phyloP scores from a whole-genome alignment of 129 eudicot species.

The Flaveria sonorensis region DNA sequence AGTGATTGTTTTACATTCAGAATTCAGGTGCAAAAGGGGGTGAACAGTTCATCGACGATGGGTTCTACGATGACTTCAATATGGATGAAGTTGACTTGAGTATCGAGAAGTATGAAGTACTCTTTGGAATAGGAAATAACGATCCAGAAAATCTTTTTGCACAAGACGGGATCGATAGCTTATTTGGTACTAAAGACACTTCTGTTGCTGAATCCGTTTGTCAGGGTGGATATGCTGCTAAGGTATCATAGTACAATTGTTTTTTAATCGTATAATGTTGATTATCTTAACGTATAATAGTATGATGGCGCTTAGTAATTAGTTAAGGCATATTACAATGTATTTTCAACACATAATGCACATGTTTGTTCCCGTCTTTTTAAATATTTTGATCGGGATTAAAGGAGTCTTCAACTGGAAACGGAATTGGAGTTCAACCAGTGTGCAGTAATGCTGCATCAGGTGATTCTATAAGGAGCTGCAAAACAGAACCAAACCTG shows the following conservation, averaged over 20 bases:
- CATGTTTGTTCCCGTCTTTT: not conserved
- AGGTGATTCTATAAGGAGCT: slow-evolving; percentile 74
- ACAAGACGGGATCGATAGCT: slow-evolving; percentile 68
- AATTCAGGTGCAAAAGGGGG: slow-evolving; percentile 46
- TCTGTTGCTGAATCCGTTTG: slow-evolving; percentile 16
- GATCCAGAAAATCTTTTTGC: slow-evolving; percentile 72
- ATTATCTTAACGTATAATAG: not conserved
- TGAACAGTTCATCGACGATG: slow-evolving; percentile 47
- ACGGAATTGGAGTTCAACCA: slow-evolving; percentile 46
- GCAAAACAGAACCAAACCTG: slow-evolving; percentile 72
- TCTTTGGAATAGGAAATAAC: slow-evolving; percentile 62
- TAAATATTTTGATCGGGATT: not conserved
- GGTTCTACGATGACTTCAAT: slow-evolving; percentile 56
- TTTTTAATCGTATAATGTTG: not conserved
- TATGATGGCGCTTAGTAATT: not conserved
- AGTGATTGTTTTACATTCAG: slow-evolving; percentile 37
- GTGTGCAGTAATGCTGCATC: slow-evolving; percentile 83
- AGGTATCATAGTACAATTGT: slow-evolving; percentile 45
- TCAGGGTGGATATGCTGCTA: slow-evolving; percentile 32
- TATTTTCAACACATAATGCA: not conserved
- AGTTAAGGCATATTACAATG: not conserved
- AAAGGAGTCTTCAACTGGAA: slow-evolving; percentile 61
- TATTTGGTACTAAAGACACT: slow-evolving; percentile 54
- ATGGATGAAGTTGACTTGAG: slow-evolving; percentile 80
- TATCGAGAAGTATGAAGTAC: slow-evolving; percentile 79